Base-by-base conservation (phyloP, 2,329 filamentous ascomycete genomes). In the Thyridium curvatum region DNA sequence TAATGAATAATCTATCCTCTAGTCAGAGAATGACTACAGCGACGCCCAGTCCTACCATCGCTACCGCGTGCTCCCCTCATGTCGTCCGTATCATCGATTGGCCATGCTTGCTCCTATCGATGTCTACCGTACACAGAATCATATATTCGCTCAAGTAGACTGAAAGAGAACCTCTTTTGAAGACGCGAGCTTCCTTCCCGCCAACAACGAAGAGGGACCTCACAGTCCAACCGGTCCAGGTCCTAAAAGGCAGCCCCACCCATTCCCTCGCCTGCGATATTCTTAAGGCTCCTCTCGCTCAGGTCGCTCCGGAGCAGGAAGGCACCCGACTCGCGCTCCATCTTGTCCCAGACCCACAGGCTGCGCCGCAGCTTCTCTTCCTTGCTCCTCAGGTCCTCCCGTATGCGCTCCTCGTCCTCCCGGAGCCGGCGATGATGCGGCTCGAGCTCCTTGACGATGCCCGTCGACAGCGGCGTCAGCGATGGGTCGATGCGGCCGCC, bases 351-450 rank as follows among this genome's bases (percentile, higher is more conserved):
- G 18, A 62, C 49, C 33, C 68, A 64, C 30, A 80, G 57, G 40
- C 64, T 72, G 55, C 68, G 71, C 21, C 74, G 64, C 30, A 79
- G 55, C 44, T 68, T 68, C 32, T 79, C 76, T 49, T 79, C 69
- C 51, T 74, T 76, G 17, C 48, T 50, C 15, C 68, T 64, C 21
- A 76, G 56, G 38, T 79, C 75, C 32, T 72, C 66, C 2, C 76
- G 65, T 29, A 77, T 49, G 44, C 69, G 70, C 52, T 79, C 75
- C 50, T 79, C 76, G 34, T 80, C 76, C 30, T 78, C 74, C 41
- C 65, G 66, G 10, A 79, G 62, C 42, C 72, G 72, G 28, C 65
- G 62, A 46, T 67, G 70, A 52, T 77, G 72, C n/a, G 65, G 54
- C 44, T 77, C 72, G 13, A 77, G 56, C 32, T 79, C 75, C 10